Evolutionary conservation across 148 eudicot genomes (phyloP), one percentile per base, ranked within the genome.

Genomic region (Silene conica): DNA sequence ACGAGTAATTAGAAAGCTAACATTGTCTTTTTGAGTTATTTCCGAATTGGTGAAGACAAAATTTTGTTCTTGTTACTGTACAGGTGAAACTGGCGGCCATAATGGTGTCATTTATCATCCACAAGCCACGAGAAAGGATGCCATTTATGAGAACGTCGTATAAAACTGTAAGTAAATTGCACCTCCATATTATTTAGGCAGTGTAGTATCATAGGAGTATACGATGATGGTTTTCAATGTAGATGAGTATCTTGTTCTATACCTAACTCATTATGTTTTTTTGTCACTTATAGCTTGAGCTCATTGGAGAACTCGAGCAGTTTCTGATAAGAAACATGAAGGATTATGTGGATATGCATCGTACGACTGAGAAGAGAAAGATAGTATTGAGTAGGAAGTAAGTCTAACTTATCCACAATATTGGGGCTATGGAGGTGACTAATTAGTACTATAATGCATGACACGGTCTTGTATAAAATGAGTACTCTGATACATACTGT

Each of bases 311-410:
- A 20, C 76, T 95, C 79, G 86, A 95, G 34, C 87, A 85, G 79
- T 95, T 88, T 82, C 79, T 95, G 80, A 54, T 74, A 82, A 90
- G 86, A 78, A 97, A 95, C 80, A 90, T 83, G 87, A 90, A 89
- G 75, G 99, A 92, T 83, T 95, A 95, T 82, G 83, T 95, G 41
- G 97, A 95, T 81, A 73, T 82, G 81, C 94, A 87, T 84, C 94
- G 99, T 50, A 92, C 97, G 0, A 89, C 96, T 70, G 99, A 95
- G 82, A 85, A 67, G 99, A 95, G 83, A 83, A 97, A 73, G 99
- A 95, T 80, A 81, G 92, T 85, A 92, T 95, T 76, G 99, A 95
- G 85, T 94, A 92, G 78, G 97, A 95, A 85, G 99, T 95, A 89
- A 77, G 94, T 73, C 48, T 31, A 41, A 16, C 54, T 7, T 45